phyloP scores from a whole-genome alignment of 1,284 basidiomycete genomes.

The Pseudozyma thailandica region DNA sequence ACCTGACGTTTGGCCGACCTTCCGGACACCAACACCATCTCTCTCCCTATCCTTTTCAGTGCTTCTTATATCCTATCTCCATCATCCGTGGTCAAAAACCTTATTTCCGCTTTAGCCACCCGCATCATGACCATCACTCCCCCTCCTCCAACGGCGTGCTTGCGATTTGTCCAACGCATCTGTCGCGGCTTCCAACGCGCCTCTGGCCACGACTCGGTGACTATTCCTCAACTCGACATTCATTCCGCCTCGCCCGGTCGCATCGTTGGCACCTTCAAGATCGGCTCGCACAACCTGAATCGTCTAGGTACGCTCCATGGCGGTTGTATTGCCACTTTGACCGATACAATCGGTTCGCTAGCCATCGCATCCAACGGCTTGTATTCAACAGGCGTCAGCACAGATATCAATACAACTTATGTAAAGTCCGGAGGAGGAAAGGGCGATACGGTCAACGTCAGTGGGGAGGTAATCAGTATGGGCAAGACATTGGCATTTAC shows the following conservation, averaged over 20 bases:
- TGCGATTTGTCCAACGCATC: slow-evolving; percentile 52
- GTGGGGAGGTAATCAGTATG: slow-evolving; percentile 51
- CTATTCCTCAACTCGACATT: slow-evolving; percentile 51
- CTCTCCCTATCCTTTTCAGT: neutral
- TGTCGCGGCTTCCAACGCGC: slow-evolving; percentile 30
- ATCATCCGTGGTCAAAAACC: neutral
- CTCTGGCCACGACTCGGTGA: slow-evolving; percentile 59
- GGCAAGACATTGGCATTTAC: slow-evolving; percentile 64
- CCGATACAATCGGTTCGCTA: slow-evolving; percentile 85
- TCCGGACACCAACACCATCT: neutral
- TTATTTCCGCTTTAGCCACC: neutral
- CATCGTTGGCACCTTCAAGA: slow-evolving; percentile 44
- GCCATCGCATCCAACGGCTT: slow-evolving; percentile 84
- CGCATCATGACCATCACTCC: slow-evolving; percentile 16
- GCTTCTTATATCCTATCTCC: neutral
- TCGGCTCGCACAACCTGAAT: slow-evolving; percentile 59
- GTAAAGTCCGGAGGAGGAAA: slow-evolving; percentile 75
- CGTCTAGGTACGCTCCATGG: slow-evolving; percentile 76
- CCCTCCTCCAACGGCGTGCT: slow-evolving; percentile 30
- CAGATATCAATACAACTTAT: slow-evolving; percentile 86
- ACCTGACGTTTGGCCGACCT: too few species aligned
- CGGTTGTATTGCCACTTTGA: slow-evolving; percentile 83
- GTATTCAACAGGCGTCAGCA: slow-evolving; percentile 85
- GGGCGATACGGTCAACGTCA: slow-evolving; percentile 46
- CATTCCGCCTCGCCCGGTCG: slow-evolving; percentile 51